These are phyloP conservation scores for Colletotrichum tabaci DNA, from an alignment of 2,329 filamentous ascomycete genomes.

Conservation along the genomic window DNA sequence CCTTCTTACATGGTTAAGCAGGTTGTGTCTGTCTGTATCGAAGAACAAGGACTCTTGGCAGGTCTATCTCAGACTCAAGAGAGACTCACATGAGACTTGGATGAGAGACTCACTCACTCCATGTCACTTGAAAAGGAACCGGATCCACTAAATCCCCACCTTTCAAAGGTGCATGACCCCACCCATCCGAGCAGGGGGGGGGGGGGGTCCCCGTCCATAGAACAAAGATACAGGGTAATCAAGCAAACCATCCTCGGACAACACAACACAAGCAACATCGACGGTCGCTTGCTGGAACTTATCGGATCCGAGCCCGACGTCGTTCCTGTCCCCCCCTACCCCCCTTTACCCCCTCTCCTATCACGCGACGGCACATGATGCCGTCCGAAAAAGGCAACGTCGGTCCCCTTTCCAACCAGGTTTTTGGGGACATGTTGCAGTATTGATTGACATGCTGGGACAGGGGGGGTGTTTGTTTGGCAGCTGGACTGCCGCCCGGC, in stretches of 20 bases:
- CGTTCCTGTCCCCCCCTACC: not conserved
- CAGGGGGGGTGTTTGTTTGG: not conserved
- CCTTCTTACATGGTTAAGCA: too few species aligned
- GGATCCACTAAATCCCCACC: slow-evolving; percentile 12
- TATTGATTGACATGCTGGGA: not conserved
- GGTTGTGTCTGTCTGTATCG: too few species aligned
- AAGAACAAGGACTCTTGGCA: too few species aligned
- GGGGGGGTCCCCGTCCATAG: too few species aligned
- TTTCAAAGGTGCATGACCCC: slow-evolving; percentile 23
- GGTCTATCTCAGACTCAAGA: too few species aligned
- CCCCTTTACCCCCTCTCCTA: not conserved
- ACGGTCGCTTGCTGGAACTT: not conserved
- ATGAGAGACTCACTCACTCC: too few species aligned
- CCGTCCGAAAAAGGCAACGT: slow-evolving; percentile 16
- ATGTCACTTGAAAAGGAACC: too few species aligned
- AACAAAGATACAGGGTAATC: slow-evolving; percentile 18
- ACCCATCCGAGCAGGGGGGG: not conserved
- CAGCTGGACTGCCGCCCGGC: slow-evolving; percentile 5
- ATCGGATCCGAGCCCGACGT: slow-evolving; percentile 34
- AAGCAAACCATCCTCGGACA: too few species aligned
- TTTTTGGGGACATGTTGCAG: slow-evolving; percentile 18
- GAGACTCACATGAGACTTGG: too few species aligned
- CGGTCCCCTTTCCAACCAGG: not conserved
- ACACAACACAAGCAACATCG: not conserved
- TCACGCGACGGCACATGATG: slow-evolving; percentile 24